A percentile compares a stretch with the other conserved stretches of the same genome.
Evolutionary conservation across 2,329 filamentous ascomycete species (phyloP).

Genomic region (Sarocladium oryzae): DNA sequence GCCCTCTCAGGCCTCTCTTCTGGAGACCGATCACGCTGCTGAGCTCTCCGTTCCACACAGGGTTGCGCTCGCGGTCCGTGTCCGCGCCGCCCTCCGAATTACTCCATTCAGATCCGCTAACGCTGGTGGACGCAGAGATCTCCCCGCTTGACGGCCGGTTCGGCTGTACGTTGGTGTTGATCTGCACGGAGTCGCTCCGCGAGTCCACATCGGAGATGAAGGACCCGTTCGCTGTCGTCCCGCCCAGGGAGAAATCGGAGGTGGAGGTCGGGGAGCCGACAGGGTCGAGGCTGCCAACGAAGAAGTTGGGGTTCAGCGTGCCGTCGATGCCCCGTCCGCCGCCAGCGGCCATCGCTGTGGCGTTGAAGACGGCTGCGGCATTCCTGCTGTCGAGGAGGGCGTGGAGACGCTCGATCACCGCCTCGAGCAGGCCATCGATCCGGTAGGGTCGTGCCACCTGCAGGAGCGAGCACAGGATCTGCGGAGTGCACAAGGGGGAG

Average conservation of each 20-base stretch:
- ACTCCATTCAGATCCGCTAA: constrained; percentile 50
- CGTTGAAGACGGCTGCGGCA: constrained; percentile 95
- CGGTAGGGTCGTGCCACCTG: constrained; percentile 92
- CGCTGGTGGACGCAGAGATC: constrained; percentile 42
- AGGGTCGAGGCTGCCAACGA: constrained; percentile 42
- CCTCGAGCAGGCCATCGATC: constrained; percentile 86
- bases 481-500: constrained; percentile 80
- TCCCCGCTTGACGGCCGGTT: constrained; percentile 34
- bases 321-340: constrained; percentile 78
- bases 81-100: constrained; percentile 44
- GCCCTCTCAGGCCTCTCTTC: constrained; percentile 80
- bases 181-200: constrained; percentile 31
- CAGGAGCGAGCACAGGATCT: constrained; percentile 90
- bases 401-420: constrained; percentile 85
- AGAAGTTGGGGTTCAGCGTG: constrained; percentile 56
- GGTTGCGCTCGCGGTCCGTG: constrained; percentile 34
- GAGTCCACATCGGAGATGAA: background rate
- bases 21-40: constrained; percentile 92
- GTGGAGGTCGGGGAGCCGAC: constrained; percentile 28
- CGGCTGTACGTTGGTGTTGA: constrained; percentile 37
- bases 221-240: constrained; percentile 17
- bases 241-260: constrained; percentile 26
- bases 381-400: constrained; percentile 86
- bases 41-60: constrained; percentile 70
- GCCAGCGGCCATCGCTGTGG: constrained; percentile 94